Evolutionary conservation across 2,329 filamentous ascomycete species (phyloP).

Genomic region (Fusarium sp.): DNA sequence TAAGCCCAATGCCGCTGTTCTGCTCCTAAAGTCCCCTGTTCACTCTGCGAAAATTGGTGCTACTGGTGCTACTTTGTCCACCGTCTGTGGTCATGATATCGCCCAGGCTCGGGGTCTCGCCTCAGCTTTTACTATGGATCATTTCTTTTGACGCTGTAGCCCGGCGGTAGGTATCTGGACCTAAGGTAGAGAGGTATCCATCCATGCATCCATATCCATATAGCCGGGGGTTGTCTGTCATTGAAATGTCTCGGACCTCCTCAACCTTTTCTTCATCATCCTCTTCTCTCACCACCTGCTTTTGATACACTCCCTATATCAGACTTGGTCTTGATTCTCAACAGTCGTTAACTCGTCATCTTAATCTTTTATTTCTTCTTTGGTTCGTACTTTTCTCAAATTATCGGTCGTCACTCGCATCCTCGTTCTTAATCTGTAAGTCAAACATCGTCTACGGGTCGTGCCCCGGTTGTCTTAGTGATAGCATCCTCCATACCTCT

Average conservation of each 20-base stretch:
- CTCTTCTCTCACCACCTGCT: constrained; percentile 18
- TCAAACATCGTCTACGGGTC: constrained; percentile 3
- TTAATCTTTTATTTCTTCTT: neutral
- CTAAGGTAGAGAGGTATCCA: neutral
- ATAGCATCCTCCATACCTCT: constrained; percentile 24
- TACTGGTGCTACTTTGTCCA: constrained; percentile 23
- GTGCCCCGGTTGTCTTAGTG: constrained; percentile 24
- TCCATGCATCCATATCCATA: neutral
- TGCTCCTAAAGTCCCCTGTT: constrained; percentile 28
- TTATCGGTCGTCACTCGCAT: neutral
- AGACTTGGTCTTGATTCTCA: constrained; percentile 9
- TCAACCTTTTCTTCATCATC: constrained; percentile 23
- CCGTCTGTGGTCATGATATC: constrained; percentile 39
- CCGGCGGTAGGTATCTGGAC: constrained; percentile 7
- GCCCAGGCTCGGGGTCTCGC: constrained; percentile 42
- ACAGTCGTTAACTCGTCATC: constrained; percentile 15
- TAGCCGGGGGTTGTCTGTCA: neutral
- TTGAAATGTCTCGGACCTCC: constrained; percentile 24
- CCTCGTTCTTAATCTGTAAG: constrained; percentile 20
- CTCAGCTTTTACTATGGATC: constrained; percentile 28
- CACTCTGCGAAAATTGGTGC: constrained; percentile 20
- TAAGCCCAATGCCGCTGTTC: constrained; percentile 38
- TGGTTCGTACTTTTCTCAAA: neutral
- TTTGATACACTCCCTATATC: constrained; percentile 29
- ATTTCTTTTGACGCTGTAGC: constrained; percentile 37